Evolutionary conservation across 2,329 filamentous ascomycete species (phyloP), one percentile per base, ranked within the genome.

Genomic region (Fusarium keratoplasticum): DNA sequence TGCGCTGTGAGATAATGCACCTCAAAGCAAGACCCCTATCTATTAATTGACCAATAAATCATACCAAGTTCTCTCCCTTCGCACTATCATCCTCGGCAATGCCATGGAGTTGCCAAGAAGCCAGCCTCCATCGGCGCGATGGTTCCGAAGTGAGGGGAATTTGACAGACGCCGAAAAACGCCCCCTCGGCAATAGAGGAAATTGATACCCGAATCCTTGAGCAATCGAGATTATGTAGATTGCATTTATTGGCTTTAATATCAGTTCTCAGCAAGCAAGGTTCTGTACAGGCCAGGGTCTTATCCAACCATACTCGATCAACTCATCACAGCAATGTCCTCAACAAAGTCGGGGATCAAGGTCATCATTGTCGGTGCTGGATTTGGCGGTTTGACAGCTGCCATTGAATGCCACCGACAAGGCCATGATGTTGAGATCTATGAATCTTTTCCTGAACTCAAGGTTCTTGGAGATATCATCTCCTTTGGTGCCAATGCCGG

Each of bases 391-490:
- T 20, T 75, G 7, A 74, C 73, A 16, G 67, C 73, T 18, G 73
- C 73, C 4, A 75, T 75, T 22, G 73, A 75, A 44, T 74, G 73
- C 10, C 61, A 71, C 2, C 52, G 61, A 18, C 67, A 71, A 25
- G 73, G 73, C 1, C 68, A 74, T 18, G 4, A 76, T n/a, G 67
- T 69, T 6, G 63, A 69, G 20, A 63, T 76, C 1, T 64, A 74
- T 6, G 73, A 75, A 42, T 64, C 73, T 0, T 75, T 74, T 35
- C 54, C 73, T 4, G 86, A 87, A 63, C 85, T 91, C 64, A 92
- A 91, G 74, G 81, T 84, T 5, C 85, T 92, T 0, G 90, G 90
- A 61, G 74, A 76, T 6, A 75, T 76, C 6, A 75, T 76, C 9
- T 74, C 72, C 1, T 76, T 76, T 18, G 72, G 72, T 5, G 61